Conservation (phyloP, 2,329 filamentous ascomycete species). For the Colletotrichum gigasporum region DNA sequence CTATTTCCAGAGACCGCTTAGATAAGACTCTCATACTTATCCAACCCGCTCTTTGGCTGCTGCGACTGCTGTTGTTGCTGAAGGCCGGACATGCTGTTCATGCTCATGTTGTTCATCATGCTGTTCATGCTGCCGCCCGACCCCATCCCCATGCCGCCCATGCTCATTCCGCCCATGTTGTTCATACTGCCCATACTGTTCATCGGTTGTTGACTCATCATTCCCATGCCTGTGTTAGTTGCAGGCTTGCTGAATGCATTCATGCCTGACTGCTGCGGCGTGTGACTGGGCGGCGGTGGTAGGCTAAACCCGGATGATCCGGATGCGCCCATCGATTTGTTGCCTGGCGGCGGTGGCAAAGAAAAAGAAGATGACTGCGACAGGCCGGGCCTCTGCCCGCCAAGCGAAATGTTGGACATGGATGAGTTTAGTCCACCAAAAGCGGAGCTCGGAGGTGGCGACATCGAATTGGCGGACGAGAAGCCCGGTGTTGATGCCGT, state of each 20-base stretch:
- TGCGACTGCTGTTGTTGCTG: conserved; percentile 44
- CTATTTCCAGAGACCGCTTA: conserved; percentile 42
- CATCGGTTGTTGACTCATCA: conserved; percentile 24
- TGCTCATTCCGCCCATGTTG: conserved; percentile 32
- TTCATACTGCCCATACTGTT: conserved; percentile 15
- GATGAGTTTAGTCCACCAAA: conserved; percentile 50
- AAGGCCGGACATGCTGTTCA: conserved; percentile 35
- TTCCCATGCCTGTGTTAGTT: conserved; percentile 25
- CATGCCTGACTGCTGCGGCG: conserved; percentile 38
- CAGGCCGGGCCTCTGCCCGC: conserved; percentile 50
- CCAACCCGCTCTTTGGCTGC: conserved; percentile 63
- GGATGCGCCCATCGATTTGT: conserved; percentile 34
- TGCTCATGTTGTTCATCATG: conserved; percentile 37
- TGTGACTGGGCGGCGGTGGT: conserved; percentile 52
- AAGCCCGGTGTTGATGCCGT: conserved; percentile 34
- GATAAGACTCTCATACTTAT: conserved; percentile 75
- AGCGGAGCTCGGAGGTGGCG: conserved; percentile 41
- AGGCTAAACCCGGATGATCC: conserved; percentile 56
- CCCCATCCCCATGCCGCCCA: conserved; percentile 36
- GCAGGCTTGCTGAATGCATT: conserved; percentile 31
- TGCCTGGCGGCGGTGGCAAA: conserved; percentile 62
- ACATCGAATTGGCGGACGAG: conserved; percentile 20
- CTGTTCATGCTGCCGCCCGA: conserved; percentile 42
- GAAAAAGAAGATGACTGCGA: conserved; percentile 62
- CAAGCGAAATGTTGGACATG: conserved; percentile 60